Base-by-base conservation (phyloP, 2,329 filamentous ascomycete genomes). In the Cercospora sp. region DNA sequence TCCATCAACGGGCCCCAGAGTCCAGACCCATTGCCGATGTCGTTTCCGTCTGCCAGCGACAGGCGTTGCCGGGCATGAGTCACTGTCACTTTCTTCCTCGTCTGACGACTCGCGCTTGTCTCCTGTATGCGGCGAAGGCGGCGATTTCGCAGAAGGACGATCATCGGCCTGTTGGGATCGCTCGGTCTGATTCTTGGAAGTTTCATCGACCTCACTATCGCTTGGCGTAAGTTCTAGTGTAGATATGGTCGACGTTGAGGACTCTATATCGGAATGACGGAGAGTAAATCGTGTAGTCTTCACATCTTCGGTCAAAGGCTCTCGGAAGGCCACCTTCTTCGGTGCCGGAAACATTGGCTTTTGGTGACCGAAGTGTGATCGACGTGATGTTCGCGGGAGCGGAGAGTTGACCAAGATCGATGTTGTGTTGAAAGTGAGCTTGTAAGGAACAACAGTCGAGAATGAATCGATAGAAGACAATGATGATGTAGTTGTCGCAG, bases 291-390 rank as follows among this genome's bases (percentile, higher is more conserved):
- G 82, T 48, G 82, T 81, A 2, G 82, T 89, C 69, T 81, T 82
- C 72, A 89, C 87, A 66, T 88, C 86, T 74, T 89, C 87, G 57
- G 86, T 86, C 28, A 89, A 75, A 18, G 85, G 84, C 12, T 79
- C 80, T 20, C 83, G 81, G 74, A 88, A 89, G 28, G 82, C 83
- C 12, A 89, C 87, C 69, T 81, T 82, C 79, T 89, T 89, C 73
- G 83, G 79, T 2, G 84, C 80, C 3, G 86, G 86, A 73, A 88
- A 88, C 76, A 80, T 77, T 68, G 79, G 79, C 73, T 76, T 73
- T 73, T 80, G 77, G 77, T 80, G 74, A 73, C 80, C 30, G 77
- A 76, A 72, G 73, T 61, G 63, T 18, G 64, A 64, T 31, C 62
- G 62, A 30, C 28, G 45, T 23, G 64, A 45, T 48, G 78, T 71